A percentile compares a stretch with the other conserved stretches of the same genome.
phyloP scores from a whole-genome alignment of 768 basidiomycete genomes.

The Kwoniella mangroviensis region DNA sequence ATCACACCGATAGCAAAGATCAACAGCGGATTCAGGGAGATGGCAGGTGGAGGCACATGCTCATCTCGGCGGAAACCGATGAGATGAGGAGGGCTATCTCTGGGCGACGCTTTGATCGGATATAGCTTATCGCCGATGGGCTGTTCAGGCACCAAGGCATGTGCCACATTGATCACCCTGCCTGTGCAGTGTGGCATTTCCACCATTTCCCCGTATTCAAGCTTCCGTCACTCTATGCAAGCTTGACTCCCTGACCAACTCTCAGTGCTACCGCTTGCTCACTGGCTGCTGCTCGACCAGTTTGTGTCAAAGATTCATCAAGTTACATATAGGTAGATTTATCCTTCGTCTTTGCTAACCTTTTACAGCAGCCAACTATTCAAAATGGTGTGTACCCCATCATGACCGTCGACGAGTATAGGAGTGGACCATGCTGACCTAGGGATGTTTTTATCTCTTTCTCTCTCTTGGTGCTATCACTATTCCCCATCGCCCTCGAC shows the following conservation, averaged over 20 bases:
- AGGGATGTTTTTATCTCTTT: background rate
- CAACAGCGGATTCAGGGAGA: no score
- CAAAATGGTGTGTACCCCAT: slow-evolving; percentile 22
- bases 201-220: slow-evolving; percentile 10
- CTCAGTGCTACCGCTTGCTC: background rate
- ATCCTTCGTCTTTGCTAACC: slow-evolving; percentile 11
- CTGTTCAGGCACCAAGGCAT: no score
- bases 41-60: slow-evolving; percentile 12
- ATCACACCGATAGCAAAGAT: no score
- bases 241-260: background rate
- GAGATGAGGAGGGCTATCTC: background rate
- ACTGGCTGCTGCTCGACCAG: slow-evolving; percentile 1
- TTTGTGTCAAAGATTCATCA: background rate
- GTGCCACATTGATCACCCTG: background rate
- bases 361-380: slow-evolving; percentile 21
- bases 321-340: background rate
- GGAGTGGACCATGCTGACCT: slow-evolving; percentile 19
- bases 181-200: background rate
- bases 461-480: background rate
- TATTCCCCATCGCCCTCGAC: background rate
- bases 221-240: background rate
- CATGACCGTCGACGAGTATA: background rate
- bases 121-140: slow-evolving; percentile 16
- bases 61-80: slow-evolving; percentile 12
- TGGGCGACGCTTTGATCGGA: background rate